Base-by-base conservation (phyloP, 2,329 filamentous ascomycete genomes). In the Xylariales sp. region DNA sequence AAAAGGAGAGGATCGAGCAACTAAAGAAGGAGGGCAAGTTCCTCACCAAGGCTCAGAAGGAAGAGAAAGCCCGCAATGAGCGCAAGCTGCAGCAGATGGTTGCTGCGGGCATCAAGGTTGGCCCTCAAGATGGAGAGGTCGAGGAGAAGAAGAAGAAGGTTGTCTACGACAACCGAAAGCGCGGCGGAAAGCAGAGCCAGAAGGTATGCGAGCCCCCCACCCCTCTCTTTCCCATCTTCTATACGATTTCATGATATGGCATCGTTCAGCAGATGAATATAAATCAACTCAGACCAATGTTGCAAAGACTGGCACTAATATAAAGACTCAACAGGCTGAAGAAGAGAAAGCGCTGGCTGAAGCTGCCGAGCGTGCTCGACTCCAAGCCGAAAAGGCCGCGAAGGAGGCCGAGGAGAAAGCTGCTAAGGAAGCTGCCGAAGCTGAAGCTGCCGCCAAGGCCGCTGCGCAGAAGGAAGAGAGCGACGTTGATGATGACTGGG, bases 1-100 rank as follows among this genome's bases (percentile, higher is more conserved):
- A 94, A 54, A 91, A 86, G 70, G 85, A 90, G 61, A 87, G 78
- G 63, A 82, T 91, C 43, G 88, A 93, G 57, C 83, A 91, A 66
- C 76, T 88, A 40, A 93, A 91, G 76, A 88, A 85, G 61, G 86
- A 89, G 60, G 88, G 88, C 59, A 91, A 88, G 56, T 91, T 85
- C 63, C 67, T 91, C 54, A 91, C 87, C 48, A 90, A 91, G 65
- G 86, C 87, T 12, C 86, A 94, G 59, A 86, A 82, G 56, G 85
- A 90, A 53, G 85, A 87, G 56, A 88, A 88, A 66, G 81, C 83
- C 17, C 77, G 81, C 53, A 84, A 87, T 50, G 85, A 91, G 64
- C 70, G 81, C 53, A 88, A 89, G 52, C 66, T 91, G 38, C 83
- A 93, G 69, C 88, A 93, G 63, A 89, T 93, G 85, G 67, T 90